A percentile compares a stretch with the other conserved stretches of the same genome.
These are phyloP conservation scores for Acacia melanoxylon DNA, from an alignment of 306 rosid genomes.

Conservation along the genomic window DNA sequence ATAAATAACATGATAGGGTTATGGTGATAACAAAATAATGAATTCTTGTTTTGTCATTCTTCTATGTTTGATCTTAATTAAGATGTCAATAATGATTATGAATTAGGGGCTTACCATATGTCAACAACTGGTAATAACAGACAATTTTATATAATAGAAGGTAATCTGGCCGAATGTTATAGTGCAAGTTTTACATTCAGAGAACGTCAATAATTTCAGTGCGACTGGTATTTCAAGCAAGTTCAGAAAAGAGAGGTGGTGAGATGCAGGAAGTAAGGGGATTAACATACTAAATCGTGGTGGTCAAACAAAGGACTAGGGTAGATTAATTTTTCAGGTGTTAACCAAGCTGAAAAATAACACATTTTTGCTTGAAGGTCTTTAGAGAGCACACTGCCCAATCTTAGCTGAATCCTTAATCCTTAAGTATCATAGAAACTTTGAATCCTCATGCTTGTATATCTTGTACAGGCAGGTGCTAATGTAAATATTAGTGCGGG, in stretches of 20 bases:
- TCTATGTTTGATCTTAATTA: neutral
- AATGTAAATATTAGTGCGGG: constrained; percentile 82
- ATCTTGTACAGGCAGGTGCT: constrained; percentile 73
- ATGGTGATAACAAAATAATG: neutral
- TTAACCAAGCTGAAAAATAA: neutral
- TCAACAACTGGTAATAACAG: neutral
- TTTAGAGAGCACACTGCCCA: neutral
- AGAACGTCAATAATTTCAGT: neutral
- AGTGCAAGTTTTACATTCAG: constrained; percentile 3
- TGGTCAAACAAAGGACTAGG: neutral
- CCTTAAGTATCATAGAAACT: constrained; percentile 38
- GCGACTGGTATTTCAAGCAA: neutral
- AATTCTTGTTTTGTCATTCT: neutral
- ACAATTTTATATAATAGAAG: neutral
- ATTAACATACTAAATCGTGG: neutral
- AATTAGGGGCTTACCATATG: too few relatives aligned
- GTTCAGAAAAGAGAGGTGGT: neutral
- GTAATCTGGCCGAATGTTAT: neutral
- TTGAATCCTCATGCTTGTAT: constrained; percentile 30
- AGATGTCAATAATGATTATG: too few relatives aligned
- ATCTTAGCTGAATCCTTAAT: neutral
- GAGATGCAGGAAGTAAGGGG: neutral
- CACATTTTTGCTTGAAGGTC: constrained; percentile 12
- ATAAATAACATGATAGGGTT: neutral
- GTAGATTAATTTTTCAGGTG: neutral